Percentiles rank a stretch among this genome's conserved stretches.
These are phyloP conservation scores for Nicotiana obtusifolia DNA, from an alignment of 257 asterid genomes.

Conservation along the genomic window DNA sequence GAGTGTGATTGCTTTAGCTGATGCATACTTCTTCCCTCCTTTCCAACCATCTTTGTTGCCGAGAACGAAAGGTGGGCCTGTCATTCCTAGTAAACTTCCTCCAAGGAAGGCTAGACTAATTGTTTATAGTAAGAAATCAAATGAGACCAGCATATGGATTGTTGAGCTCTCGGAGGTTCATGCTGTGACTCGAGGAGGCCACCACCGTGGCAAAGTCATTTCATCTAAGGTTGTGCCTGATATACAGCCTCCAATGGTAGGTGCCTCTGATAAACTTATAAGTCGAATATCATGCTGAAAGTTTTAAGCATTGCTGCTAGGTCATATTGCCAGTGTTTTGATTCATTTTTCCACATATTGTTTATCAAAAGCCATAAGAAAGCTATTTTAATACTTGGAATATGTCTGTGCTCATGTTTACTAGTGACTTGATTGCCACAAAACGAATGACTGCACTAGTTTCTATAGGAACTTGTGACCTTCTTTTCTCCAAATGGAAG, in stretches of 20 bases:
- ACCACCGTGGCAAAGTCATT: constrained; percentile 30
- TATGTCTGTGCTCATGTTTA: background rate
- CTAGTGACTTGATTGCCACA: background rate
- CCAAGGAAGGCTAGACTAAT: constrained; percentile 26
- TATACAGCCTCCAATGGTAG: constrained; percentile 30
- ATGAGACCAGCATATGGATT: constrained; percentile 31
- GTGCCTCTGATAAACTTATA: background rate
- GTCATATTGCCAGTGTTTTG: background rate
- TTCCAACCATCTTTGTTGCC: constrained; percentile 29
- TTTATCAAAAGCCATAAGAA: background rate
- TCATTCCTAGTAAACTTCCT: constrained; percentile 29
- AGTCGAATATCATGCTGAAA: background rate
- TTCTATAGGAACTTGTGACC: background rate
- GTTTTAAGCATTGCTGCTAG: background rate
- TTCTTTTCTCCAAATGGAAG: background rate
- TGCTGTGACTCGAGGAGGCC: constrained; percentile 34
- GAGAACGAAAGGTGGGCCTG: constrained; percentile 27
- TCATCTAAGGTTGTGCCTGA: constrained; percentile 26
- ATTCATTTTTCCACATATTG: background rate
- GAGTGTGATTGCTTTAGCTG: constrained; percentile 26
- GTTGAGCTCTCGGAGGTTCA: constrained; percentile 28
- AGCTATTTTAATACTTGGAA: background rate
- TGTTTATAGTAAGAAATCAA: constrained; percentile 25
- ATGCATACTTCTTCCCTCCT: constrained; percentile 32
- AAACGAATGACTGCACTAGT: background rate